A percentile compares a stretch with the other conserved stretches of the same genome.
These are phyloP conservation scores for Panellus pusillus DNA, from an alignment of 768 basidiomycete species.

Conservation along the genomic window DNA sequence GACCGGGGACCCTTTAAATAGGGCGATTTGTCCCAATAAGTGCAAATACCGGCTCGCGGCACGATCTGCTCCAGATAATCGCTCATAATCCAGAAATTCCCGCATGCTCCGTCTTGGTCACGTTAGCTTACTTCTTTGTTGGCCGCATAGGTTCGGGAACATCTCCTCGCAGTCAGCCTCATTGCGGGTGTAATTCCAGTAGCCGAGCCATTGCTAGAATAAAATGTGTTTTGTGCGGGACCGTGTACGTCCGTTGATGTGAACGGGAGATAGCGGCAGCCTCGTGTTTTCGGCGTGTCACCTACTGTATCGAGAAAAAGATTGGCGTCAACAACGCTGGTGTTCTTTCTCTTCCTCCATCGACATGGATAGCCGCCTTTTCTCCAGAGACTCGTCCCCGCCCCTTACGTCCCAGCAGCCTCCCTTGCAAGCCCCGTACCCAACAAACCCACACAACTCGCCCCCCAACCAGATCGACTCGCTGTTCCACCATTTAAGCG, in stretches of 20 bases:
- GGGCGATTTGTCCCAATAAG: neutral
- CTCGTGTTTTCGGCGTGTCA: conserved; percentile 51
- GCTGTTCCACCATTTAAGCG: conserved; percentile 58
- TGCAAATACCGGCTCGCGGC: too few relatives aligned
- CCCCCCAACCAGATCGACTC: conserved; percentile 66
- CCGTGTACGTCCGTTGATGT: too few relatives aligned
- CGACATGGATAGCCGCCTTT: conserved; percentile 49
- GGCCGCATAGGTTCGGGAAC: too few relatives aligned
- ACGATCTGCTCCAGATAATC: too few relatives aligned
- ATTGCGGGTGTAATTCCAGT: too few relatives aligned
- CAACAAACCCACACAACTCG: conserved; percentile 38
- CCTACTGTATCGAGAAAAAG: conserved; percentile 17
- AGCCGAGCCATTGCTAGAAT: too few relatives aligned
- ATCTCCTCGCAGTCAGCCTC: too few relatives aligned
- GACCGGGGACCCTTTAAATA: neutral
- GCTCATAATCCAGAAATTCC: too few relatives aligned
- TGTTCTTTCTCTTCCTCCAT: conserved; percentile 18
- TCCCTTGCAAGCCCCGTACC: conserved; percentile 37
- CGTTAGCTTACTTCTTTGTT: too few relatives aligned
- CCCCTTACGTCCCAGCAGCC: conserved; percentile 36
- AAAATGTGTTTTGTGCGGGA: too few relatives aligned
- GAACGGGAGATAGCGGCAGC: conserved; percentile 31
- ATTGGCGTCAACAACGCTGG: neutral
- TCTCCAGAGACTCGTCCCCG: conserved; percentile 56
- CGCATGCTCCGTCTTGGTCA: too few relatives aligned